These are phyloP conservation scores for Alternaria dauci DNA, from an alignment of 2,329 filamentous ascomycete species.

Conservation along the genomic window DNA sequence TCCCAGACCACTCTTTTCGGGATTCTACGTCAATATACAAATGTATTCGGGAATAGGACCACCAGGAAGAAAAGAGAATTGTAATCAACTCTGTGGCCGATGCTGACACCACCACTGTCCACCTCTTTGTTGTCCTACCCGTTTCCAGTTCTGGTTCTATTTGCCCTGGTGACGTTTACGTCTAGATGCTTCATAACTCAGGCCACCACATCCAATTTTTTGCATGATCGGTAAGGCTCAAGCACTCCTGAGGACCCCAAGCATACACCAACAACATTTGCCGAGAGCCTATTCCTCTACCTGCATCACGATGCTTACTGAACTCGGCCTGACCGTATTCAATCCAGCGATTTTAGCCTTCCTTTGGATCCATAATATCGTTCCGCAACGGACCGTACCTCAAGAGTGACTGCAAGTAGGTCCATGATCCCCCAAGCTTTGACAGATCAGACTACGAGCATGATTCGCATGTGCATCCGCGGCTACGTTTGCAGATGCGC, in stretches of 20 bases:
- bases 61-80: background rate
- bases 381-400: background rate
- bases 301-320: background rate
- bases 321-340: background rate
- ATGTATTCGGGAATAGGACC: background rate
- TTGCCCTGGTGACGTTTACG: background rate
- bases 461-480: background rate
- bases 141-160: background rate
- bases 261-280: background rate
- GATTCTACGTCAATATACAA: background rate
- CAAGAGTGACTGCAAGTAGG: background rate
- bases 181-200: background rate
- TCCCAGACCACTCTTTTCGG: background rate
- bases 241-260: background rate
- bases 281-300: background rate
- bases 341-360: background rate
- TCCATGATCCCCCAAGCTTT: background rate
- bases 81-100: background rate
- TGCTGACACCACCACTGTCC: background rate
- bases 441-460: background rate
- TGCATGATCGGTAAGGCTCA: background rate
- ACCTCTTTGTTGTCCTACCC: background rate
- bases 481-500: background rate
- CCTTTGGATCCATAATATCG: background rate
- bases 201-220: background rate